A percentile compares a stretch with the other conserved stretches of the same genome.
phyloP scores from a whole-genome alignment of 2,329 filamentous ascomycete species.

The Diaporthe vaccinii region DNA sequence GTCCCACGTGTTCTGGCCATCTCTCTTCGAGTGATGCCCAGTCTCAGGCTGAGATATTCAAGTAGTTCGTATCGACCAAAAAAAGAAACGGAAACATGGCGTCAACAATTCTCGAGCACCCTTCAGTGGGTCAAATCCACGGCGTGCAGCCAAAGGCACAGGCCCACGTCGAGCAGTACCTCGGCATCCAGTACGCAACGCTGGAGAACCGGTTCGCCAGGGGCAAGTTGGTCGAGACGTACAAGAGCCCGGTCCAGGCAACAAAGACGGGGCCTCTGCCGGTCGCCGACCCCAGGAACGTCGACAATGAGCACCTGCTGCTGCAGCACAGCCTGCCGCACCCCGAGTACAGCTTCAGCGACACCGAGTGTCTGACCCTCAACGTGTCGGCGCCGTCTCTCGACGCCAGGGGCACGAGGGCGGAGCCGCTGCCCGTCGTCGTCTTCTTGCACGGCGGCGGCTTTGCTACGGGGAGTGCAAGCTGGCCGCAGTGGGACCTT shows the following conservation, averaged over 20 bases:
- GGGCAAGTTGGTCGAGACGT: constrained; percentile 36
- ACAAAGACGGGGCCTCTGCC: constrained; percentile 55
- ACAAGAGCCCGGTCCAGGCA: constrained; percentile 46
- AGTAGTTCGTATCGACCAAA: background rate
- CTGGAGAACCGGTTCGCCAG: constrained; percentile 43
- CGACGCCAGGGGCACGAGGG: constrained; percentile 14
- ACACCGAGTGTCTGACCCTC: constrained; percentile 64
- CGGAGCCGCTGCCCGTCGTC: constrained; percentile 61
- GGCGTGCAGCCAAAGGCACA: constrained; percentile 22
- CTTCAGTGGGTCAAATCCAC: constrained; percentile 25
- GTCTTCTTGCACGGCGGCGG: constrained; percentile 68
- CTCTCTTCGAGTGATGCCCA: background rate
- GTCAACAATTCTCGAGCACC: constrained; percentile 25
- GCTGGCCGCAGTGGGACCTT: constrained; percentile 66
- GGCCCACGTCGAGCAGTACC: constrained; percentile 43
- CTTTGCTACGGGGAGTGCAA: constrained; percentile 62
- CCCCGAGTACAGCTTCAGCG: constrained; percentile 56
- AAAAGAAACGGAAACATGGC: constrained; percentile 2
- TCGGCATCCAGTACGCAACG: constrained; percentile 45
- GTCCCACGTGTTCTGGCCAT: background rate
- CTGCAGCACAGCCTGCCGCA: constrained; percentile 62
- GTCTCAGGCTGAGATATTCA: background rate
- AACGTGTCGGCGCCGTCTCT: constrained; percentile 61
- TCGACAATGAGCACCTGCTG: constrained; percentile 60
- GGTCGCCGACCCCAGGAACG: constrained; percentile 54